Evolutionary conservation across 768 basidiomycete species (phyloP), one percentile per base, ranked within the genome.

Genomic region (Jaapia argillacea): DNA sequence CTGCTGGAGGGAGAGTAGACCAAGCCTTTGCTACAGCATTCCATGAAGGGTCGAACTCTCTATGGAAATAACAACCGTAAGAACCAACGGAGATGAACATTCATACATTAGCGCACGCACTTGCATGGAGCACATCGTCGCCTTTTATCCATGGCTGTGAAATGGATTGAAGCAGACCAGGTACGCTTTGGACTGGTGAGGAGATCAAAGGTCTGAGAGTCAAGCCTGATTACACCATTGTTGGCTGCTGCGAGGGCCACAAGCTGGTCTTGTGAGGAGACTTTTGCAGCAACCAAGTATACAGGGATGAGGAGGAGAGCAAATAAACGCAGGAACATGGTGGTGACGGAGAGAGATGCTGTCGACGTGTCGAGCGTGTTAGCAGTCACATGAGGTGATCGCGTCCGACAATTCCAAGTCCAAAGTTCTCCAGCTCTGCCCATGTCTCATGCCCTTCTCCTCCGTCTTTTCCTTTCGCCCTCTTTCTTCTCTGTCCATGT

Each of bases 401-500:
- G n/a, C n/a, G n/a, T n/a, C n/a, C n/a, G n/a, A n/a, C n/a, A n/a
- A n/a, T n/a, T n/a, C n/a, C n/a, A n/a, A n/a, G n/a, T n/a, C n/a
- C n/a, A n/a, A 16, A 23, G 24, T 41, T 22, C 37, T 21, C 37
- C 21, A 12, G 21, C 37, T 27, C 24, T 41, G 37, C 24, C 18
- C 43, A 62, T 64, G 64, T 85, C 83, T 52, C 85, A 91, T 84
- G 86, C 79, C 37, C 71, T 91, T 48, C 81, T 93, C 42, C 76
- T 97, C 43, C 83, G 92, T 24, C 80, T 97, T 40, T 94, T 96
- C 60, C 81, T 93, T 45, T 90, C 88, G 16, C 85, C 88, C 3
- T 80, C 81, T 26, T 97, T 88, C 70, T 97, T 96, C 67, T 86
- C 85, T 7, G 85, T 94, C 44, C 86, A 93, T 68, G 84, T 93